phyloP scores from a whole-genome alignment of 2,329 filamentous ascomycete genomes.

The Clonostachys rhizophaga region DNA sequence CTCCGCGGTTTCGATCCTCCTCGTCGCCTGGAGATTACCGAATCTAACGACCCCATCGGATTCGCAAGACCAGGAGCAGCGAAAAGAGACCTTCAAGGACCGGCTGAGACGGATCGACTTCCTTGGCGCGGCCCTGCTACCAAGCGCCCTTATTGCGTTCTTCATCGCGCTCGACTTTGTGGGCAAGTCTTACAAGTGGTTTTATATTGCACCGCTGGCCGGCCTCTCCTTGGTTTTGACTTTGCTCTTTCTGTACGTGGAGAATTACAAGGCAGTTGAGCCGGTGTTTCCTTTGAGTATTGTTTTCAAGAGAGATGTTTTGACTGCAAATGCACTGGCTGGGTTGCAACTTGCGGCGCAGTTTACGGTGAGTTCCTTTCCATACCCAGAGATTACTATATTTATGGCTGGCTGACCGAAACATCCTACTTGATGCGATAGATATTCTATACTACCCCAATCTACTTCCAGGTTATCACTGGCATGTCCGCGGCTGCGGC shows the following conservation, averaged over 20 bases:
- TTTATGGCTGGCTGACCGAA: neutral
- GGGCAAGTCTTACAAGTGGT: neutral
- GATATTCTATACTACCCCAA: neutral
- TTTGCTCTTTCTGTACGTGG: neutral
- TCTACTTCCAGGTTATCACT: conserved; percentile 1
- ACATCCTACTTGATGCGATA: neutral
- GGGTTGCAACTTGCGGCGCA: neutral
- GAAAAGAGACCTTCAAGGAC: neutral
- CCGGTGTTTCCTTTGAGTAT: neutral
- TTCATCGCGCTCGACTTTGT: neutral
- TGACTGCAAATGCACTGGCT: neutral
- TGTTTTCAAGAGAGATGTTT: neutral
- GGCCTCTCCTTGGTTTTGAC: neutral
- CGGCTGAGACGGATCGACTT: neutral
- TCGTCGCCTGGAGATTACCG: neutral
- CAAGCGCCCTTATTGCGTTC: neutral
- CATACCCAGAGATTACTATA: no score
- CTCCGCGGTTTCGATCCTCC: neutral
- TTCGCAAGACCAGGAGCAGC: neutral
- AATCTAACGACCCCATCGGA: neutral
- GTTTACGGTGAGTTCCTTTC: neutral
- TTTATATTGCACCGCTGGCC: neutral
- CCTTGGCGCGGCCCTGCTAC: neutral
- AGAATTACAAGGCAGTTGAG: neutral
- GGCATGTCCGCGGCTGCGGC: neutral